Conservation (phyloP, 352 stramenopile species). For the Phytopythium mirpurense region DNA sequence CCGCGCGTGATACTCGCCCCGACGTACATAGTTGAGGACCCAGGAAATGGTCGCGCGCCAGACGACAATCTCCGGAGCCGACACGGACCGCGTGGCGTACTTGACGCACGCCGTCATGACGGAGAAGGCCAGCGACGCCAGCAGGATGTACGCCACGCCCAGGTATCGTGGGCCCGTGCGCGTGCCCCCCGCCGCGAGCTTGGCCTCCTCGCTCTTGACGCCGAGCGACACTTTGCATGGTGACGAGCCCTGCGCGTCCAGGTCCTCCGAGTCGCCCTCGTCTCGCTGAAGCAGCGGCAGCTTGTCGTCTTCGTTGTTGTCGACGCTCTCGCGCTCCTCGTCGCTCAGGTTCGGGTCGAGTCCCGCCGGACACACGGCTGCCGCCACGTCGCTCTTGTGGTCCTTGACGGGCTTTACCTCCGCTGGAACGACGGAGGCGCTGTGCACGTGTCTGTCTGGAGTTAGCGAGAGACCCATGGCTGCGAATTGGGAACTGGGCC, state of each 20-base stretch:
- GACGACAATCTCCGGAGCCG: slow-evolving; percentile 29
- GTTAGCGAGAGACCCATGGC: background rate
- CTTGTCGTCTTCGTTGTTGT: slow-evolving; percentile 6
- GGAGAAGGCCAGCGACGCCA: slow-evolving; percentile 34
- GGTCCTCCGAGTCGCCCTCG: background rate
- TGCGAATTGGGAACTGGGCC: background rate
- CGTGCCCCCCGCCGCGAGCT: background rate
- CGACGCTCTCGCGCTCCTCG: slow-evolving; percentile 4
- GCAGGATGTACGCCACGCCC: slow-evolving; percentile 16
- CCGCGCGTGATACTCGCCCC: too few relatives aligned
- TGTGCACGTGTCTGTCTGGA: background rate
- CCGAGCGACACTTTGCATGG: background rate
- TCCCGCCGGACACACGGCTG: slow-evolving; percentile 1
- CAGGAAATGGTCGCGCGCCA: slow-evolving; percentile 34
- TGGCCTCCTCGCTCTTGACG: background rate
- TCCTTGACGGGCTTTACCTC: background rate
- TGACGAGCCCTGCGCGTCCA: background rate
- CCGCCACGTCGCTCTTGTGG: background rate
- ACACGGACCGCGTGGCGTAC: slow-evolving; percentile 21
- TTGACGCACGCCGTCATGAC: slow-evolving; percentile 44
- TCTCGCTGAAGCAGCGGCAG: slow-evolving; percentile 2
- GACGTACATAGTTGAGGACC: slow-evolving; percentile 22
- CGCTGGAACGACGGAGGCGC: slow-evolving; percentile 1
- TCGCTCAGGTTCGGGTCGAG: background rate
- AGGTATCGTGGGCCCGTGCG: background rate